Conservation (phyloP, 129 eudicot species). For the Gnaphalium uliginosum region DNA sequence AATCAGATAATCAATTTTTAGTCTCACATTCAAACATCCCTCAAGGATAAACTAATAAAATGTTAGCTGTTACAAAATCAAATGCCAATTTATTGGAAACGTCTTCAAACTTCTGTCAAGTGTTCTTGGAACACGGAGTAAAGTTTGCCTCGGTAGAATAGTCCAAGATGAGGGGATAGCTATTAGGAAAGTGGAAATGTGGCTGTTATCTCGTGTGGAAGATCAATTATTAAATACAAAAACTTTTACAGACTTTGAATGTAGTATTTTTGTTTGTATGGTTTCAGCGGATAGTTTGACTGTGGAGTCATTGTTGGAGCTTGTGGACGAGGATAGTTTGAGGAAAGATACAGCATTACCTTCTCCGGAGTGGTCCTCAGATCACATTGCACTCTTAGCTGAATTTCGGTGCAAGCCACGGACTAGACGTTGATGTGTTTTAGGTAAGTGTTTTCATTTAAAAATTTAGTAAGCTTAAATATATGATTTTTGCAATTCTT, state of each 20-base stretch:
- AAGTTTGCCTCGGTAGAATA: neutral
- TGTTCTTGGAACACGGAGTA: neutral
- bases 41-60: neutral
- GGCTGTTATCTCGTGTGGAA: neutral
- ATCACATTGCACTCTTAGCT: slow-evolving; percentile 57
- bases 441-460: slow-evolving; percentile 23
- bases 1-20: neutral
- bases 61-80: neutral
- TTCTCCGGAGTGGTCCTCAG: slow-evolving; percentile 68
- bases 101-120: neutral
- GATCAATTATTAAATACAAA: neutral
- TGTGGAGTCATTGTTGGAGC: slow-evolving; percentile 55
- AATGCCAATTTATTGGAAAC: neutral
- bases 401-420: slow-evolving; percentile 53
- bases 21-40: neutral
- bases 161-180: neutral
- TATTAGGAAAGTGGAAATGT: neutral
- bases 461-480: neutral
- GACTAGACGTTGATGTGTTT: slow-evolving; percentile 35
- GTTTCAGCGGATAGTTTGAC: slow-evolving; percentile 48
- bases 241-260: neutral
- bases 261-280: neutral
- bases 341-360: slow-evolving; percentile 63
- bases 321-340: slow-evolving; percentile 49
- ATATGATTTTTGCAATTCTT: neutral